A percentile compares a stretch with the other conserved stretches of the same genome.
These are phyloP conservation scores for Nicotiana otophora DNA, from an alignment of 257 asterid genomes.

Conservation along the genomic window DNA sequence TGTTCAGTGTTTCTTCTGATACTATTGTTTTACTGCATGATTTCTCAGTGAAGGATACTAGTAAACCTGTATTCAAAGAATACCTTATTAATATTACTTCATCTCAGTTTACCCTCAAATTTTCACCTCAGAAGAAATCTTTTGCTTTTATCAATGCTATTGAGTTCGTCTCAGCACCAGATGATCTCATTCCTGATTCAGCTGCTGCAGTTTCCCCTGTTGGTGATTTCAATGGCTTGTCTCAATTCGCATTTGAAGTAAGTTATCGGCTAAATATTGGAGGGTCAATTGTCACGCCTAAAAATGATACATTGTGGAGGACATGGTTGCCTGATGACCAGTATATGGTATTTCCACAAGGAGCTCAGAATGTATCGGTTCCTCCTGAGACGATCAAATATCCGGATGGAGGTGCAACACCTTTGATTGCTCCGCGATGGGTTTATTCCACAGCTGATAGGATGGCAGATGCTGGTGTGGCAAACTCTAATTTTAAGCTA, in stretches of 20 bases:
- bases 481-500: conserved; percentile 64
- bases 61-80: conserved; percentile 48
- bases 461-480: conserved; percentile 66
- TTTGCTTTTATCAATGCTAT: conserved; percentile 74
- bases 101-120: conserved; percentile 54
- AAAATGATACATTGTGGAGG: conserved; percentile 63
- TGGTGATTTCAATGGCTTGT: conserved; percentile 45
- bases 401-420: conserved; percentile 60
- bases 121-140: conserved; percentile 67
- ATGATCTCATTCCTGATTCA: conserved; percentile 48
- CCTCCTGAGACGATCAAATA: conserved; percentile 42
- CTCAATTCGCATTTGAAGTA: conserved; percentile 44
- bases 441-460: conserved; percentile 69
- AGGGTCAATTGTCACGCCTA: conserved; percentile 65
- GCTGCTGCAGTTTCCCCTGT: conserved; percentile 50
- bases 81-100: conserved; percentile 68
- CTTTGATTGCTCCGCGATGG: conserved; percentile 57
- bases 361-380: conserved; percentile 46
- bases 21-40: conserved; percentile 63
- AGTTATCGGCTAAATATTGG: conserved; percentile 66
- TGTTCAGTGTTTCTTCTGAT: conserved; percentile 53
- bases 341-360: conserved; percentile 51
- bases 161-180: conserved; percentile 82
- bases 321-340: conserved; percentile 56
- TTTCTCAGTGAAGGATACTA: conserved; percentile 49